Conservation (phyloP, 805 yeast genomes). For the Monosporozyma solicola region DNA sequence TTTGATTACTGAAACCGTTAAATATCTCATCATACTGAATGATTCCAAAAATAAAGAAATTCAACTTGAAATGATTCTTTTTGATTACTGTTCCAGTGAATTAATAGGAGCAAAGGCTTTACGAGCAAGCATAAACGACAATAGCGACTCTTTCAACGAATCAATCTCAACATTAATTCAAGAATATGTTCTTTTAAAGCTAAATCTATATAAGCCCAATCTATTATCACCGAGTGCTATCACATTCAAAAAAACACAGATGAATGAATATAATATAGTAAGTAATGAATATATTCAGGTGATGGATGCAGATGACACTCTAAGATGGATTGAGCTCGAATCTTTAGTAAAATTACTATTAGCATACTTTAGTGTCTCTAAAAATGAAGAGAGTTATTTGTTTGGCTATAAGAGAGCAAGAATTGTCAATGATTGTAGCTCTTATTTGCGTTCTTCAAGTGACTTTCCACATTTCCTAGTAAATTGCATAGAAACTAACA, state of each 20-base stretch:
- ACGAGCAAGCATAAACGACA: slow-evolving; percentile 7
- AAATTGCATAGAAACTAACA: slow-evolving; percentile 9
- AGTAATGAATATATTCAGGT: slow-evolving; percentile 11
- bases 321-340: slow-evolving; percentile 16
- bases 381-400: slow-evolving; percentile 1
- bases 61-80: slow-evolving; percentile 36
- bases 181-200: slow-evolving; percentile 13
- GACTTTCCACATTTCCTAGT: slow-evolving; percentile 13
- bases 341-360: slow-evolving; percentile 12
- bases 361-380: slow-evolving; percentile 9
- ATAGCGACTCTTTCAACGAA: not conserved
- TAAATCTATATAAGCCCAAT: slow-evolving; percentile 9
- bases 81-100: slow-evolving; percentile 38
- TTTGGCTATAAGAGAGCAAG: slow-evolving; percentile 19
- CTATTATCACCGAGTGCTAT: not conserved
- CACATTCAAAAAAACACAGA: not conserved
- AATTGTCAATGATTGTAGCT: slow-evolving; percentile 6
- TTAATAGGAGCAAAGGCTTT: slow-evolving; percentile 28
- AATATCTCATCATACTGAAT: slow-evolving; percentile 29
- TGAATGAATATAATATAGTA: slow-evolving; percentile 2
- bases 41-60: slow-evolving; percentile 36
- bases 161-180: not conserved
- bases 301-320: slow-evolving; percentile 3
- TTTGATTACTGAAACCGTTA: slow-evolving; percentile 34
- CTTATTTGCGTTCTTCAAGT: slow-evolving; percentile 10